Evolutionary conservation across 805 yeast species (phyloP), one percentile per base, ranked within the genome.

Genomic region (Yamadazyma paraphyllophila): DNA sequence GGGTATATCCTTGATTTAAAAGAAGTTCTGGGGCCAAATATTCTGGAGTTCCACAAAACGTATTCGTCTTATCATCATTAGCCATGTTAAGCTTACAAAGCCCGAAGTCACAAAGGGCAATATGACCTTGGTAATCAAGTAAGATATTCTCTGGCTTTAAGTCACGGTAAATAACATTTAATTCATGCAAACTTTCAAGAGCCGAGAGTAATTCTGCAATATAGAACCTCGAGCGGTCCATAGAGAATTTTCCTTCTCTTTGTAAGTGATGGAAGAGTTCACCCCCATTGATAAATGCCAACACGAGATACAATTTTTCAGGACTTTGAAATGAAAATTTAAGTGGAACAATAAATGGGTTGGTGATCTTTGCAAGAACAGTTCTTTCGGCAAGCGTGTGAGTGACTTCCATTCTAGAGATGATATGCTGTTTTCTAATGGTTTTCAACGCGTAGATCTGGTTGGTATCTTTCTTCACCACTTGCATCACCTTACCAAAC

Each of bases 401-500:
- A 2, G 91, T 88, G 17, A 94, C 97, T 68, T 94, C 99, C 69
- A 89, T 82, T 61, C 95, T 82, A 24, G 95, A 87, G 29, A 94
- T 96, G 55, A 94, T 90, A 61, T 94, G 96, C 14, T 96, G 88
- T 63, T 94, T 94, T 56, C 98, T 77, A 51, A 94, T 82, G 0
- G 97, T 90, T 66, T 94, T 94, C 61, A 94, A 73, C 1, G 99
- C 99, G 65, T 94, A 94, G 17, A 94, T 83, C 63, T 92, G 95
- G 53, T 85, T 85, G 2, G 99, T 94, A 65, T 94, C 99, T 57
- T 88, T 88, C 68, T 94, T 94, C 52, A 90, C 83, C 35, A 94
- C 99, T 67, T 94, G 99, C 98, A 94, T 94, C 44, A 94, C 99
- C 67, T 94, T 94, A 43, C 99, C 99, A 63, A 94, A 94, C 8